Evolutionary conservation across 768 basidiomycete species (phyloP).

Genomic region (Panus rudis): DNA sequence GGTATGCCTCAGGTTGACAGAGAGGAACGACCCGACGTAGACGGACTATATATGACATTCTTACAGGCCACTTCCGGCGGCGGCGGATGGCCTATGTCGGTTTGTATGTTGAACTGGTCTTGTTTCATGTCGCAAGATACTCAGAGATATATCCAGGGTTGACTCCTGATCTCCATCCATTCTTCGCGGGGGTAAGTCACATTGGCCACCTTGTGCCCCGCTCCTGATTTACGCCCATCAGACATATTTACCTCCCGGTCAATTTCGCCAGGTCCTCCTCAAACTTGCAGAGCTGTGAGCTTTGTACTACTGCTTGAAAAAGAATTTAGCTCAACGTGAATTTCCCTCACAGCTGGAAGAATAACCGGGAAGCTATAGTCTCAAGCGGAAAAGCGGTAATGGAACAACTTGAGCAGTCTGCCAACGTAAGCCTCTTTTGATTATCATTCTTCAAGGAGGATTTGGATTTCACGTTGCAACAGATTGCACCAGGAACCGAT

Average conservation of each 20-base stretch:
- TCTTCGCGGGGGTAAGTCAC: conserved; percentile 19
- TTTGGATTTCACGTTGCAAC: not conserved
- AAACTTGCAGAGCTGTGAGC: conserved; percentile 18
- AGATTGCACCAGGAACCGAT: conserved; percentile 5
- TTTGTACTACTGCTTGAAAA: not conserved
- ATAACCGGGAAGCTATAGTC: conserved; percentile 11
- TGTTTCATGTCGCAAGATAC: not conserved
- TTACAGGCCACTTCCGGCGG: conserved; percentile 27
- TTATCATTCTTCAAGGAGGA: not conserved
- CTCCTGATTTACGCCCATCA: not conserved
- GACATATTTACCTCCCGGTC: conserved; percentile 19
- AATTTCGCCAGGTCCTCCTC: conserved; percentile 15
- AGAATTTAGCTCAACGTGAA: not conserved
- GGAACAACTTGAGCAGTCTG: conserved; percentile 9
- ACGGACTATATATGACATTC: conserved; percentile 38
- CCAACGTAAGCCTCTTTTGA: conserved; percentile 5
- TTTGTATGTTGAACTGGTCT: conserved; percentile 15
- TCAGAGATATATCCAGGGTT: conserved; percentile 14
- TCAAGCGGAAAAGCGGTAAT: conserved; percentile 16
- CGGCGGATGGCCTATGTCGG: conserved; percentile 29
- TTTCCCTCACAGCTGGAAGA: conserved; percentile 14
- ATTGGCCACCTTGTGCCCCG: not conserved
- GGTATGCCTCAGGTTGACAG: conserved; percentile 25
- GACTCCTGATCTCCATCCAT: conserved; percentile 20
- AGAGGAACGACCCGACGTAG: conserved; percentile 36